Evolutionary conservation across 768 basidiomycete genomes (phyloP).

Genomic region (Lentinus brumalis): DNA sequence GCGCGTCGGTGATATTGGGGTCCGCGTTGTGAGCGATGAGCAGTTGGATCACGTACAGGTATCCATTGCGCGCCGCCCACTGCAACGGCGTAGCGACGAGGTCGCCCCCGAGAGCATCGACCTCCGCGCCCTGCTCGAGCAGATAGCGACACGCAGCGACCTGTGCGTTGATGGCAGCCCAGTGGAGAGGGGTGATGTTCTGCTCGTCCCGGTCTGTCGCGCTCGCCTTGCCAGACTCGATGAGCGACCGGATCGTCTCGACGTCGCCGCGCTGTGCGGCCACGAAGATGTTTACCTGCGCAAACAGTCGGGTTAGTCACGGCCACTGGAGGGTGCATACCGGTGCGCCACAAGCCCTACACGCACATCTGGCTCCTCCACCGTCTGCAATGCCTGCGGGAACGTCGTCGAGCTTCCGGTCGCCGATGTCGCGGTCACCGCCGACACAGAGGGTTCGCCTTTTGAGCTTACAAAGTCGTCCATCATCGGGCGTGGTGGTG

Average conservation of each 20-base stretch:
- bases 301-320: not conserved
- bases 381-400: slow-evolving; percentile 42
- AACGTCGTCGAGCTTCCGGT: slow-evolving; percentile 50
- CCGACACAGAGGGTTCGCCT: slow-evolving; percentile 50
- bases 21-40: slow-evolving; percentile 90
- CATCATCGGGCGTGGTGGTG: slow-evolving; percentile 21
- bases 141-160: slow-evolving; percentile 85
- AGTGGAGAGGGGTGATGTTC: slow-evolving; percentile 94
- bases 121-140: slow-evolving; percentile 90
- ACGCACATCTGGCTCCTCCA: slow-evolving; percentile 44
- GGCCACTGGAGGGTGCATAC: not conserved
- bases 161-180: slow-evolving; percentile 98
- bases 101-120: slow-evolving; percentile 94
- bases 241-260: slow-evolving; percentile 57
- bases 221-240: slow-evolving; percentile 68
- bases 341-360: slow-evolving; percentile 10
- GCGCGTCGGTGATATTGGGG: slow-evolving; percentile 87
- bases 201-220: slow-evolving; percentile 84
- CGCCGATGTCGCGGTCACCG: slow-evolving; percentile 41
- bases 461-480: slow-evolving; percentile 46
- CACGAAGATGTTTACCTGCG: slow-evolving; percentile 69
- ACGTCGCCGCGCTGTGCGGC: slow-evolving; percentile 90
- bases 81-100: slow-evolving; percentile 93
- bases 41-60: slow-evolving; percentile 93
- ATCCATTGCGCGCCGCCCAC: slow-evolving; percentile 98